Evolutionary conservation across 2,329 filamentous ascomycete genomes (phyloP), one percentile per base, ranked within the genome.

Genomic region (Corinectria fuckeliana): DNA sequence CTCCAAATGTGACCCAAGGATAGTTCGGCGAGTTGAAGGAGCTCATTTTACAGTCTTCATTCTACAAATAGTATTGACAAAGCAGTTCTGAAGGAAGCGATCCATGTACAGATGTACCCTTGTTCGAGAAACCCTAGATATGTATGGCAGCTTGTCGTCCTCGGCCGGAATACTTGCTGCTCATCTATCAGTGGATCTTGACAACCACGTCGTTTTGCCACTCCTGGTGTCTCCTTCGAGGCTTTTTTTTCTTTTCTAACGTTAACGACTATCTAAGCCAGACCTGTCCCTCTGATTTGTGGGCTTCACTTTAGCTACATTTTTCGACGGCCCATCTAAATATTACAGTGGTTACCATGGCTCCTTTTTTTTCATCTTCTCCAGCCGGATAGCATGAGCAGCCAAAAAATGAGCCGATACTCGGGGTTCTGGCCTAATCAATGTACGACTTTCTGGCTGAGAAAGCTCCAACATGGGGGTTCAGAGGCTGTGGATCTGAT

Each of bases 161-260:
- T 28, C 21, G n/a, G 3, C 10, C 28, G 2, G 23, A 50, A 7
- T 45, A 26, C 23, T 34, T 56, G 38, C 53, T 28, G 1, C 53
- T 50, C 13, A 13, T 50, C 6, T 56, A 50, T 30, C 39, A 57
- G 28, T 57, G 53, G 53, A 34, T 9, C 7, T 45, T 56, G 3
- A 34, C 44, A 25, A 45, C 26, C 3, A 3, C 50, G 6, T 21
- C 20, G 2, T 56, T 56, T n/a, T 50, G 34, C 16, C 53, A 56
- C 45, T 20, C 14, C 25, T 25, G 49, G 14, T 21, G 42, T 3
- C 34, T 56, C n/a, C 6, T 50, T n/a, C 9, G 49, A 8, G 53
- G 53, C 14, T 30, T 41, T 18, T 56, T 56, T 23, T n/a, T n/a
- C n/a, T n/a, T n/a, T n/a, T n/a, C n/a, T n/a, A 36, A 50, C 4